Percentiles rank a stretch among this genome's conserved stretches.
phyloP scores from a whole-genome alignment of 148 eudicot species.

The Suaeda aralocaspica region DNA sequence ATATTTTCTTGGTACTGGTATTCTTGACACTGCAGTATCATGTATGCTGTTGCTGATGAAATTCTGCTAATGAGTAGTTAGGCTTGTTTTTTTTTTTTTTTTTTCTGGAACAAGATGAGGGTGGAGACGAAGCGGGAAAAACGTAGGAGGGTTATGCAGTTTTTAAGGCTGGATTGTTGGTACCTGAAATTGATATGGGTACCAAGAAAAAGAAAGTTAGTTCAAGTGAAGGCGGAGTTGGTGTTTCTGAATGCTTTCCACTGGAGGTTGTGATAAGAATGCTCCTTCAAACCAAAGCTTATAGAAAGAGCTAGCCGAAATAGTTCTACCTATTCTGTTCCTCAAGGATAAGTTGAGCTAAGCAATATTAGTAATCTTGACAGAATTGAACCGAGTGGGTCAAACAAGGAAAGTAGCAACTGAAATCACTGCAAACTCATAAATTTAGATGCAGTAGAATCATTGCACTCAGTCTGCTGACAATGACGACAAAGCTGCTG shows the following conservation, averaged over 20 bases:
- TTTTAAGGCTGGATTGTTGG: conserved; percentile 57
- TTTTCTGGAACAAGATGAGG: too few species aligned
- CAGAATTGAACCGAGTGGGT: conserved; percentile 17
- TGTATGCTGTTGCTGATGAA: too few species aligned
- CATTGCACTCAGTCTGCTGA: conserved; percentile 12
- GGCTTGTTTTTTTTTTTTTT: too few species aligned
- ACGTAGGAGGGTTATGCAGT: conserved; percentile 65
- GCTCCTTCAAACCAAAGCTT: conserved; percentile 16
- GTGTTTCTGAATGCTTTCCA: conserved; percentile 14
- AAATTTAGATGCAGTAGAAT: conserved; percentile 21
- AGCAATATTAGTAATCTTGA: conserved; percentile 12
- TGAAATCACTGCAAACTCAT: conserved; percentile 18
- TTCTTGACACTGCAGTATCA: too few species aligned
- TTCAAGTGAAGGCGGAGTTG: conserved; percentile 29
- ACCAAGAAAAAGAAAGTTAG: conserved; percentile 38
- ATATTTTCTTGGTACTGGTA: too few species aligned
- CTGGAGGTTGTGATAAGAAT: conserved; percentile 14
- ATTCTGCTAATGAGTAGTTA: too few species aligned
- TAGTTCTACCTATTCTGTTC: conserved; percentile 12
- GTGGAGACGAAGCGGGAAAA: conserved; percentile 63
- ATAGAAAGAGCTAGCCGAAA: conserved; percentile 11
- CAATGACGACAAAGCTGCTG: conserved; percentile 10
- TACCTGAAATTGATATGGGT: conserved; percentile 35
- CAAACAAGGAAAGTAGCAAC: conserved; percentile 21
- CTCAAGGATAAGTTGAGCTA: conserved; percentile 24